phyloP scores from a whole-genome alignment of 495 filamentous ascomycete species.

The Penicillium cataractarum region DNA sequence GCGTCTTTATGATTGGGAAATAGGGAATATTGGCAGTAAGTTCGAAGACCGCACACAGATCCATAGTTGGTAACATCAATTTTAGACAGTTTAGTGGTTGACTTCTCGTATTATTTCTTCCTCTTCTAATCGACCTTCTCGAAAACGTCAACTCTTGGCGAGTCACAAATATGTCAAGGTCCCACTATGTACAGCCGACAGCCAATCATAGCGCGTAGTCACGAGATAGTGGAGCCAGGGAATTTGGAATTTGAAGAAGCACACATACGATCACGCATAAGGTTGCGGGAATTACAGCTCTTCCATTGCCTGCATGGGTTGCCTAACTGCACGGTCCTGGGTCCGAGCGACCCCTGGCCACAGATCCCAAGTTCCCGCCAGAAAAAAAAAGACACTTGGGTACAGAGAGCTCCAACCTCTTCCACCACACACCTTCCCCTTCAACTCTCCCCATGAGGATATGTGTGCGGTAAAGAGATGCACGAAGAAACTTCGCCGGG shows the following conservation, averaged over 20 bases:
- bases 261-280: constrained; percentile 3
- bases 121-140: not conserved
- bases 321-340: constrained; percentile 3
- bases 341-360: constrained; percentile 12
- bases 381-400: not conserved
- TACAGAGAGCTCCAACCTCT: constrained; percentile 11
- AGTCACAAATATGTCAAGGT: not conserved
- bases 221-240: constrained; percentile 11
- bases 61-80: not conserved
- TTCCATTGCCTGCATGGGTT: constrained; percentile 17
- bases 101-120: not conserved
- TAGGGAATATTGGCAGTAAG: not conserved
- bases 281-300: not conserved
- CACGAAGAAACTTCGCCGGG: not conserved
- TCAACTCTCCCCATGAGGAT: not conserved
- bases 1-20: not conserved
- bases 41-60: not conserved
- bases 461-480: not conserved
- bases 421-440: not conserved
- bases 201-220: constrained; percentile 13
- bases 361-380: not conserved
- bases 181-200: not conserved
- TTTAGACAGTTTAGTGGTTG: not conserved
- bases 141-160: not conserved
- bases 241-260: constrained; percentile 29